phyloP scores from a whole-genome alignment of 139 green algal species.

The Coccomyxa sp. region DNA sequence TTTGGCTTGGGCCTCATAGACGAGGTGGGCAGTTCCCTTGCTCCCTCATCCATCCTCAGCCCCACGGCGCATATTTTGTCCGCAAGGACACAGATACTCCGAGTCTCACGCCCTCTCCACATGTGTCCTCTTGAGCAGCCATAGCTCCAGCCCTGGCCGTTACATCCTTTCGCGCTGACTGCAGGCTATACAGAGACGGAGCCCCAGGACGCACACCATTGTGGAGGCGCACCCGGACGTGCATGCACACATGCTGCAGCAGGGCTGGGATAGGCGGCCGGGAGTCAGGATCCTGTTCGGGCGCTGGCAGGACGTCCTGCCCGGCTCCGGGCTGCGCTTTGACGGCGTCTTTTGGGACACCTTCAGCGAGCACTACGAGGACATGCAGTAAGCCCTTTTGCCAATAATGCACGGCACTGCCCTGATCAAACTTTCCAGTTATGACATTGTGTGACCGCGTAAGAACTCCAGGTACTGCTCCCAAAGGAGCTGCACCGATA shows the following conservation, averaged over 20 bases:
- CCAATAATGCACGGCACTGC: too few species aligned
- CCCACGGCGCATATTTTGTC: too few species aligned
- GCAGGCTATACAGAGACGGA: constrained; percentile 13
- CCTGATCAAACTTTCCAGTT: too few species aligned
- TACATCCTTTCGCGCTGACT: too few species aligned
- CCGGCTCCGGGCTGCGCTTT: constrained; percentile 48
- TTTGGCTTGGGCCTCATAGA: constrained; percentile 96
- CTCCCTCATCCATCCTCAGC: too few species aligned
- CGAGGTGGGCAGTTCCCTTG: constrained; percentile 17
- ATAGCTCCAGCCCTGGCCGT: too few species aligned
- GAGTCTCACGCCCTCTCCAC: too few species aligned
- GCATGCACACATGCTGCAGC: constrained; percentile 52
- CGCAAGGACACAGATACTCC: too few species aligned
- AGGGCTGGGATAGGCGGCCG: constrained; percentile 72
- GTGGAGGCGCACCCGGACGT: constrained; percentile 52
- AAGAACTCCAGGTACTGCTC: too few species aligned
- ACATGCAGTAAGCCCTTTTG: constrained; percentile 2
- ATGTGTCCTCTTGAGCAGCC: too few species aligned
- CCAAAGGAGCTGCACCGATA: too few species aligned
- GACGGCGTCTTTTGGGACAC: constrained; percentile 98
- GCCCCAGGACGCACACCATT: constrained; percentile 79
- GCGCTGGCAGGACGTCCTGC: constrained; percentile 73
- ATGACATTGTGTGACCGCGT: too few species aligned
- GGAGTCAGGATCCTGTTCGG: constrained; percentile 82
- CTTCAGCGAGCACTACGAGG: constrained; percentile 27